phyloP scores from a whole-genome alignment of 1,284 basidiomycete genomes.

The Mycena sp. region DNA sequence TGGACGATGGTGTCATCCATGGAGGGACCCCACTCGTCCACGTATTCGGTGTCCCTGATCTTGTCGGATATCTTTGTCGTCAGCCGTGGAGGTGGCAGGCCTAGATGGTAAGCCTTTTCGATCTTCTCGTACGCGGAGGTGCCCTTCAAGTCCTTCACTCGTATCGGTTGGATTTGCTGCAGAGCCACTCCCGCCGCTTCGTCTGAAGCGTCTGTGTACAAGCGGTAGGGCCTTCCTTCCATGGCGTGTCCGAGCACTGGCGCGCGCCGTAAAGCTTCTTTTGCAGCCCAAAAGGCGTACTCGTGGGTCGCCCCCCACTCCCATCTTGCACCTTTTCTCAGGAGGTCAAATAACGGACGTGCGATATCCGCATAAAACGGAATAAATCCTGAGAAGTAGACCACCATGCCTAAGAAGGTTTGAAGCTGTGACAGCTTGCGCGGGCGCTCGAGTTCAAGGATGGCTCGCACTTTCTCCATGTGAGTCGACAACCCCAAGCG shows the following conservation, averaged over 20 bases:
- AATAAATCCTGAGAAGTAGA: conserved; percentile 29
- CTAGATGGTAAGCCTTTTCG: not conserved
- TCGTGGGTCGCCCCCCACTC: conserved; percentile 42
- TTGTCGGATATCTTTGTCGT: conserved; percentile 9
- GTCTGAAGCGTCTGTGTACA: conserved; percentile 55
- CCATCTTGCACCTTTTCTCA: conserved; percentile 41
- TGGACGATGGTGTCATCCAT: conserved; percentile 39
- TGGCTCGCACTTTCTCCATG: conserved; percentile 38
- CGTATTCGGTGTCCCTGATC: not conserved
- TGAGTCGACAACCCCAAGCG: conserved; percentile 44
- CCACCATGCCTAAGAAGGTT: conserved; percentile 43
- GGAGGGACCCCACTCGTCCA: conserved; percentile 31
- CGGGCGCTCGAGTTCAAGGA: conserved; percentile 41
- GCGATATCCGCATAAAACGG: conserved; percentile 22
- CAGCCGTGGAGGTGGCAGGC: conserved; percentile 2
- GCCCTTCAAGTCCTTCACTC: conserved; percentile 48
- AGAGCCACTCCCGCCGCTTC: conserved; percentile 46
- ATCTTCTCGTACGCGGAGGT: conserved; percentile 46
- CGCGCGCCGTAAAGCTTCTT: conserved; percentile 41
- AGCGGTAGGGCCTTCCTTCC: conserved; percentile 45
- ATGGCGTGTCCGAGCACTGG: conserved; percentile 48
- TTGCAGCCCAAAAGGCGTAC: conserved; percentile 43
- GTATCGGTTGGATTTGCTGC: conserved; percentile 53
- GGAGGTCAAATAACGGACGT: conserved; percentile 2
- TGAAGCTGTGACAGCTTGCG: conserved; percentile 41